Conservation (phyloP, 2,329 filamentous ascomycete species). For the Drechslerella dactyloides region DNA sequence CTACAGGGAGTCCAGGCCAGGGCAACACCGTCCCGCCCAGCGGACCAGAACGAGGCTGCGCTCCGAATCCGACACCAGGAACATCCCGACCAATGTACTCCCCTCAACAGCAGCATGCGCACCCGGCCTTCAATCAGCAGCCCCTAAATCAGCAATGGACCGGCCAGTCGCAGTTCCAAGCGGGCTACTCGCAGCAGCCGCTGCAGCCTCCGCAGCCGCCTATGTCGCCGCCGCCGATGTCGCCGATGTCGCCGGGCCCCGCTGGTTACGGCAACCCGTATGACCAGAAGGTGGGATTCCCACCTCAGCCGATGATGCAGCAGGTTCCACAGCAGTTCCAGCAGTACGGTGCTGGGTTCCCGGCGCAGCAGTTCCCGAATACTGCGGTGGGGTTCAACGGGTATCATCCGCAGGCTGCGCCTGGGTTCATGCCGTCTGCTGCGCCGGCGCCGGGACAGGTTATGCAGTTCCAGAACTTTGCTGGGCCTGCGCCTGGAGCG, state of each 20-base stretch:
- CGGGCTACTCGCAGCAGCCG: constrained; percentile 23
- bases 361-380: constrained; percentile 4
- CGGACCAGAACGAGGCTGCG: background rate
- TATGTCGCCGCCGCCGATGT: constrained; percentile 24
- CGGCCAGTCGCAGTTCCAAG: constrained; percentile 40
- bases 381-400: background rate
- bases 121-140: no score
- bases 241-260: background rate
- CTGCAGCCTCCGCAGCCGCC: no score
- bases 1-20: background rate
- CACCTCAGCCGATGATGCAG: background rate
- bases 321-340: constrained; percentile 17
- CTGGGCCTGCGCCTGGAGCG: constrained; percentile 28
- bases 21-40: background rate
- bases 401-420: constrained; percentile 26
- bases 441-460: constrained; percentile 26
- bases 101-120: constrained; percentile 27
- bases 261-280: background rate
- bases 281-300: constrained; percentile 5
- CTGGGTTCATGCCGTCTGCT: constrained; percentile 25
- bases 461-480: constrained; percentile 39
- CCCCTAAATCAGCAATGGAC: constrained; percentile 39
- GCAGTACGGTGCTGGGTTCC: constrained; percentile 3
- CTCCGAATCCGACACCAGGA: background rate
- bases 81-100: constrained; percentile 26